These are phyloP conservation scores for Ganoderma multipileum DNA, from an alignment of 1,284 basidiomycete genomes.

Conservation along the genomic window DNA sequence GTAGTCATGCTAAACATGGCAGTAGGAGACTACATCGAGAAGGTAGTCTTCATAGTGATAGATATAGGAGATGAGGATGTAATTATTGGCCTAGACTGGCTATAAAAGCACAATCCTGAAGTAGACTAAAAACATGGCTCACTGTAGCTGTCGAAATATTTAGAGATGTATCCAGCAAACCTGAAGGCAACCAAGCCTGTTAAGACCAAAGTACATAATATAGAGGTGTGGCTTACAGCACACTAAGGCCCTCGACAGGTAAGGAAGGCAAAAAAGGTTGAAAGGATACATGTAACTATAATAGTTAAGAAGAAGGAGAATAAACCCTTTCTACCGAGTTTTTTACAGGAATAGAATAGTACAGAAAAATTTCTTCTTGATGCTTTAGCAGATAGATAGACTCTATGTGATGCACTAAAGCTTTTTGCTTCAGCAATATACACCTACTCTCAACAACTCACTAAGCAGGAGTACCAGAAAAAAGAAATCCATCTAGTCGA, in stretches of 20 bases:
- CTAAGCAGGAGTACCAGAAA: too few relatives aligned
- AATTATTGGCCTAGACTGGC: not conserved
- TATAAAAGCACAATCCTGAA: not conserved
- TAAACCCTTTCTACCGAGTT: too few relatives aligned
- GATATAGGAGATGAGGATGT: not conserved
- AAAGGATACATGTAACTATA: too few relatives aligned
- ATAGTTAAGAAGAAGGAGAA: too few relatives aligned
- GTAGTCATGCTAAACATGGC: not conserved
- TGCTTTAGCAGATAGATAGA: too few relatives aligned
- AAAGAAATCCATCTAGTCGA: too few relatives aligned
- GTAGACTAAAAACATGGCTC: not conserved
- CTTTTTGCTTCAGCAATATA: not conserved
- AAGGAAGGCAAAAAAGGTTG: too few relatives aligned
- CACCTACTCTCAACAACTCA: too few relatives aligned
- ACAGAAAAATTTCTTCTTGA: too few relatives aligned
- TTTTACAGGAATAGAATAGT: not conserved
- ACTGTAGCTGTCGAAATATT: not conserved
- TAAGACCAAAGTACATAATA: not conserved
- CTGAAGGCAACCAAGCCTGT: not conserved
- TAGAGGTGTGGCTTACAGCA: slow-evolving; percentile 2
- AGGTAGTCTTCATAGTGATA: not conserved
- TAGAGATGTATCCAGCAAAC: not conserved
- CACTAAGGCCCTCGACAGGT: not conserved
- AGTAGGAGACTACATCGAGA: not conserved
- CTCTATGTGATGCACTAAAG: not conserved